Evolutionary conservation across 495 filamentous ascomycete genomes (phyloP), one percentile per base, ranked within the genome.

Genomic region (Penicillium lagena): DNA sequence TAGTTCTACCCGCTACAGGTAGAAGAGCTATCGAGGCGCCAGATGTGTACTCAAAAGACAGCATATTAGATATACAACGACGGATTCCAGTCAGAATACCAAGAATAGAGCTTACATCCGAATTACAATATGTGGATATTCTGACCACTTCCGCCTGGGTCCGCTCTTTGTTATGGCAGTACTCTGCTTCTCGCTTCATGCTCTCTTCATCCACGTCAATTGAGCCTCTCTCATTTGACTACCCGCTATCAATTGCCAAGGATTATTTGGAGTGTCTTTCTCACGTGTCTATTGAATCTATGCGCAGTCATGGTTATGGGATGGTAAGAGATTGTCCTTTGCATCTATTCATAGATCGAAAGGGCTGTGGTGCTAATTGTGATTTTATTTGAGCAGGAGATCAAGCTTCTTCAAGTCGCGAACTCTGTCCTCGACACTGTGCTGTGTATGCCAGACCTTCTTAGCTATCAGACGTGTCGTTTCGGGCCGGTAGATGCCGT

Each of bases 131-230:
- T 33, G 47, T 41, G 8, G 51, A 54, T 37, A 54, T 54, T 36
- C 33, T 50, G 12, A 54, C 51, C 5, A 54, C 51, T 10, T 45
- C 46, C 1, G 51, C 51, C 11, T 54, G 51, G 51, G 32, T 54
- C 10, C 42, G 51, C 10, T 46, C 51, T 10, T 33, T 54, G 28
- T 43, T 54, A 9, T 54, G 51, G 51, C 51, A 54, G 27, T 49
- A 54, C 31, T 45, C 51, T 36, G 51, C 51, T 13, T 49, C 51
- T 15, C 51, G 39, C 17, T 54, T 54, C 34, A 54, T 54, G 51
- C 51, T 54, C 37, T 45, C 47, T 7, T 54, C 51, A n/a, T 37
- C 47, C n/a, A 43, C 46, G 1, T 42, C 36, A 9, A 46, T 37
- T 10, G 46, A 39, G 27, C 51, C 47, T 10, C 39, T 54, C 27